These are phyloP conservation scores for Globisporangium mamillatum DNA, from an alignment of 352 stramenopile genomes.

Conservation along the genomic window DNA sequence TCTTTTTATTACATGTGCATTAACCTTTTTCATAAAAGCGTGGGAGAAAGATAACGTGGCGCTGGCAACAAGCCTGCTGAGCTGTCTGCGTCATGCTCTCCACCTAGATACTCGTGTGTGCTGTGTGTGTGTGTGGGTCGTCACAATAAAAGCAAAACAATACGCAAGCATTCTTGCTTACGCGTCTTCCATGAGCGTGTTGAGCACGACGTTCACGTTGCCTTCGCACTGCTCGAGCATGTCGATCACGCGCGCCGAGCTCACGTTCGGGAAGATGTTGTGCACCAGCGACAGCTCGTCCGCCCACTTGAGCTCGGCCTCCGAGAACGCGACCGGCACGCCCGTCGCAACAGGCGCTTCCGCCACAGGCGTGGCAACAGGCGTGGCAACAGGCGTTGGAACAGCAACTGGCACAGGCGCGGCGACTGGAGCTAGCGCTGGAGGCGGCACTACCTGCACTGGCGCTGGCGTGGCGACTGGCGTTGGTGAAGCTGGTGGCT, in stretches of 20 bases:
- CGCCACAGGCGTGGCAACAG: constrained; percentile 1
- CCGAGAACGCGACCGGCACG: constrained; percentile 41
- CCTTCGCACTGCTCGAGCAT: constrained; percentile 61
- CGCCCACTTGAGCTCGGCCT: constrained; percentile 69
- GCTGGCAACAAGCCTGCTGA: background rate
- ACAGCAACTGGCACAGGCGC: constrained; percentile 11
- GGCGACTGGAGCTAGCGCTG: constrained; percentile 6
- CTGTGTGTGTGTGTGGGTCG: background rate
- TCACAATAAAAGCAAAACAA: background rate
- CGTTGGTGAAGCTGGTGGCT: constrained; percentile 11
- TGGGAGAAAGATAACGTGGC: background rate
- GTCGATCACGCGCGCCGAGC: constrained; percentile 40
- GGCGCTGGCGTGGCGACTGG: constrained; percentile 6
- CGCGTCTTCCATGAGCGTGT: constrained; percentile 64
- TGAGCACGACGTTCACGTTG: constrained; percentile 72
- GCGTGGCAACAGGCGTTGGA: background rate
- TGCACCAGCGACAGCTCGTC: constrained; percentile 62
- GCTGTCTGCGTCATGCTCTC: background rate
- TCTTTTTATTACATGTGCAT: constrained; percentile 2
- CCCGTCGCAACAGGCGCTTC: constrained; percentile 20
- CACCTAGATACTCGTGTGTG: background rate
- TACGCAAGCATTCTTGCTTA: constrained; percentile 5
- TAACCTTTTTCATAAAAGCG: background rate
- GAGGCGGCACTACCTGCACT: background rate
- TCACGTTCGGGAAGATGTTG: constrained; percentile 63